A percentile compares a stretch with the other conserved stretches of the same genome.
Evolutionary conservation across 2,329 filamentous ascomycete genomes (phyloP).

Genomic region (Chrysosporium queenslandicum): DNA sequence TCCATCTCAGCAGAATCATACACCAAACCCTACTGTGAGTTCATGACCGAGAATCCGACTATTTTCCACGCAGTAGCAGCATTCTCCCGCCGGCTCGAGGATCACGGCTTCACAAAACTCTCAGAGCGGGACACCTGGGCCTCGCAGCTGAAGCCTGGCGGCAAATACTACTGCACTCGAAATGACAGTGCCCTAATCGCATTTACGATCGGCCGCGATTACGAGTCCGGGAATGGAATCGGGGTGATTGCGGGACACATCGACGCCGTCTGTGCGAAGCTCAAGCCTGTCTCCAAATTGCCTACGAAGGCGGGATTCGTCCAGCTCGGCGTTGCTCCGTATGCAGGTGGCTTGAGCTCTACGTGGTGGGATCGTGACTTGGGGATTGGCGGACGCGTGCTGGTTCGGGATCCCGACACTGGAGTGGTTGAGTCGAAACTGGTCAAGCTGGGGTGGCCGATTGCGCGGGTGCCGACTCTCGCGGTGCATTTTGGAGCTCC

Average conservation of each 20-base stretch:
- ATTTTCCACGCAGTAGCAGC: slow-evolving; percentile 82
- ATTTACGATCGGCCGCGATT: slow-evolving; percentile 70
- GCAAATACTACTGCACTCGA: slow-evolving; percentile 79
- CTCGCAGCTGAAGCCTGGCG: slow-evolving; percentile 60
- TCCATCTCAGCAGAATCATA: slow-evolving; percentile 47
- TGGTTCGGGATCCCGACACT: slow-evolving; percentile 61
- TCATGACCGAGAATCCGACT: slow-evolving; percentile 82
- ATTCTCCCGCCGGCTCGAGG: slow-evolving; percentile 61
- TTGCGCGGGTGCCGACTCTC: slow-evolving; percentile 82
- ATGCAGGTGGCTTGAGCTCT: slow-evolving; percentile 73
- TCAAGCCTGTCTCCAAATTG: slow-evolving; percentile 84
- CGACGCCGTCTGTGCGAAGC: slow-evolving; percentile 77
- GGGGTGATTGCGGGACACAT: slow-evolving; percentile 87
- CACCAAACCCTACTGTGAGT: slow-evolving; percentile 74
- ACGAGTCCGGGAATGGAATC: slow-evolving; percentile 74
- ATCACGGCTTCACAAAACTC: slow-evolving; percentile 63
- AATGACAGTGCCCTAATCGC: slow-evolving; percentile 80
- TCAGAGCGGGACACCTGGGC: slow-evolving; percentile 71
- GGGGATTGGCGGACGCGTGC: slow-evolving; percentile 76
- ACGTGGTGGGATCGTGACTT: slow-evolving; percentile 98
- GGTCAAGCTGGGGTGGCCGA: slow-evolving; percentile 88
- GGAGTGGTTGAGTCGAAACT: slow-evolving; percentile 72
- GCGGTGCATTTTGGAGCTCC: slow-evolving; percentile 86
- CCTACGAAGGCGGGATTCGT: slow-evolving; percentile 75
- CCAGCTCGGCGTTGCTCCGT: slow-evolving; percentile 85